Percentiles rank a stretch among this genome's conserved stretches.
Conservation (phyloP, 31 red algal genomes). For the Porphyra umbilicalis region DNA sequence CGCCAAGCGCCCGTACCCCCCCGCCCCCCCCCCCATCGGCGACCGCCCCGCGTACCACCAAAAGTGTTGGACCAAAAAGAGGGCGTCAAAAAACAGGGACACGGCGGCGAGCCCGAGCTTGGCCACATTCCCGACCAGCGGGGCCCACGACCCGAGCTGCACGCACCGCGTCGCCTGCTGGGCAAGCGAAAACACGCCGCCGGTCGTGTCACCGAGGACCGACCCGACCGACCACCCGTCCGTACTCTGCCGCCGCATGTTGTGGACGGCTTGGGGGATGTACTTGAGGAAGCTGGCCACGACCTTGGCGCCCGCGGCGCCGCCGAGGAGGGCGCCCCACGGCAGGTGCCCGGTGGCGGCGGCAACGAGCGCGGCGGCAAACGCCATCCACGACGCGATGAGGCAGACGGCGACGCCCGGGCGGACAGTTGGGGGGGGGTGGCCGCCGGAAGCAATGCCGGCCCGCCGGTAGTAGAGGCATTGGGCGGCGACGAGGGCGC, state of each 20-base stretch:
- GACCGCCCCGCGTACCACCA: slow-evolving; percentile 17
- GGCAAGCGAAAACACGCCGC: slow-evolving; percentile 54
- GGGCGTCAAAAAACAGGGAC: slow-evolving; percentile 61
- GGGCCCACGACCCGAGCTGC: slow-evolving; percentile 26
- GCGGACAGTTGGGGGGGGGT: background rate
- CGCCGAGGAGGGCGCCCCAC: slow-evolving; percentile 26
- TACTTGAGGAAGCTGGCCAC: slow-evolving; percentile 61
- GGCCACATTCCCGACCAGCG: slow-evolving; percentile 59
- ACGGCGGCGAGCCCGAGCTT: slow-evolving; percentile 61
- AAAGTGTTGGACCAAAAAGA: slow-evolving; percentile 59
- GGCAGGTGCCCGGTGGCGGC: slow-evolving; percentile 10
- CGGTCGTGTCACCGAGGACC: slow-evolving; percentile 51
- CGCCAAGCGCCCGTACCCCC: background rate
- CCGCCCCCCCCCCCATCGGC: background rate
- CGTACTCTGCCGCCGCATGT: slow-evolving; percentile 32
- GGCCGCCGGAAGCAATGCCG: background rate
- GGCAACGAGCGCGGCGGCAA: slow-evolving; percentile 14
- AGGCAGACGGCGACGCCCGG: slow-evolving; percentile 3
- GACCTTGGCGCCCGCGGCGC: slow-evolving; percentile 42
- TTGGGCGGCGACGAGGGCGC: slow-evolving; percentile 20
- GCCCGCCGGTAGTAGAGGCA: slow-evolving; percentile 22
- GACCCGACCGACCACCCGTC: slow-evolving; percentile 52
- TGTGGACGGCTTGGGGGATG: slow-evolving; percentile 58
- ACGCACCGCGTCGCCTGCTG: slow-evolving; percentile 35
- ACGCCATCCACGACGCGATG: background rate